Evolutionary conservation across 805 yeast species (phyloP).

Genomic region (Saccharomyces eubayanus): DNA sequence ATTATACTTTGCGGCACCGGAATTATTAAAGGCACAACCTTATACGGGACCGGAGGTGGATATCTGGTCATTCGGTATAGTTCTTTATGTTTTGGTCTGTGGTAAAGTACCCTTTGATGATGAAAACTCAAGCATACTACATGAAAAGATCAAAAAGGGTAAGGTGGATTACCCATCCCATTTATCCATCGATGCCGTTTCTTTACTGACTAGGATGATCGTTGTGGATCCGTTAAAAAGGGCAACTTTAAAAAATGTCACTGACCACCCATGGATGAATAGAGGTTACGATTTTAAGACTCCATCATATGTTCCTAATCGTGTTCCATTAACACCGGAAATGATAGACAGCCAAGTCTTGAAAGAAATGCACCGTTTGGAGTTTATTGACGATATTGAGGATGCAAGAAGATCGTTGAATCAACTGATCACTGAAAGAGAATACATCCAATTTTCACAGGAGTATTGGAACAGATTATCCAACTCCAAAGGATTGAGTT

Average conservation of each 20-base stretch:
- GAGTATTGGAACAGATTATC: conserved; percentile 22
- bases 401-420: conserved; percentile 49
- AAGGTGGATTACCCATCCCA: conserved; percentile 83
- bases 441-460: conserved; percentile 37
- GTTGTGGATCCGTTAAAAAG: conserved; percentile 83
- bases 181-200: conserved; percentile 71
- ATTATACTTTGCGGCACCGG: conserved; percentile 97
- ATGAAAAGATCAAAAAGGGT: conserved; percentile 89
- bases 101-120: conserved; percentile 99
- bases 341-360: conserved; percentile 47
- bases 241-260: conserved; percentile 69
- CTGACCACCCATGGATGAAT: conserved; percentile 90
- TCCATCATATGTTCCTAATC: conserved; percentile 61
- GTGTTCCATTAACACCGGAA: conserved; percentile 53
- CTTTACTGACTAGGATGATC: conserved; percentile 76
- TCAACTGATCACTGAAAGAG: conserved; percentile 50
- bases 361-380: conserved; percentile 66
- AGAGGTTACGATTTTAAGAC: conserved; percentile 75
- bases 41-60: conserved; percentile 96
- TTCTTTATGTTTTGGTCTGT: conserved; percentile 86
- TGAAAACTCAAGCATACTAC: conserved; percentile 82
- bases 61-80: conserved; percentile 97
- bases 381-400: conserved; percentile 60
- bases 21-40: conserved; percentile 82
- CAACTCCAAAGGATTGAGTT: not conserved